Base-by-base conservation (phyloP, 495 filamentous ascomycete species). In the Aspergillus bertholletiae region DNA sequence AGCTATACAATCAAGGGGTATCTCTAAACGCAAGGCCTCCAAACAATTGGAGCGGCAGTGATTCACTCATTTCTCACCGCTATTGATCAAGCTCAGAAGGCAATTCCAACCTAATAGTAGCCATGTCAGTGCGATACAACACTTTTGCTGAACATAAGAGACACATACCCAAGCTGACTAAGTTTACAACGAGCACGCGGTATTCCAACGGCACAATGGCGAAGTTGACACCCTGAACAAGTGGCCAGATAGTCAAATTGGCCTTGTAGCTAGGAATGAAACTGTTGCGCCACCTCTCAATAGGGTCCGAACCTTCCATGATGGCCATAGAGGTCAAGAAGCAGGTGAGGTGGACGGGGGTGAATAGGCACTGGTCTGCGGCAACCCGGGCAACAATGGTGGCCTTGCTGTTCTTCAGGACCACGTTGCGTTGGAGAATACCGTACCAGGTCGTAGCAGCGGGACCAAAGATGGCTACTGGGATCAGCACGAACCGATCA, bases 171-270 rank as follows among this genome's bases (percentile, higher is more conserved):
- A 90, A 74, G 62, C 78, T 81, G 40, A 97, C 78, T 18, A 96
- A 69, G 64, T 98, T 98, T 43, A 97, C 94, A 41, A 96, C 84
- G 60, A 98, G 69, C 28, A 98, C 80, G 54, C 93, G 75, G 66
- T 92, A 86, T 58, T 97, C 81, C 60, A 96, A 71, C 13, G 94
- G 94, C 49, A 97, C 88, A 41, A 95, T 76, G 65, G 86, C 85
- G 76, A 98, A 97, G 75, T 98, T 98, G 58, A 86, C 79, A 49
- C 86, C 71, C 76, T 98, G 94, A 54, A 97, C 91, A 56, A 82
- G 82, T 8, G 94, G 95, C 94, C 95, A 98, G 46, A 98, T 78
- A 70, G 90, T 83, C 78, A 88, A 92, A 69, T 98, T 98, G 63
- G 86, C 88, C 64, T 77, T 80, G 68, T 97, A 77, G 43, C 86